Evolutionary conservation across 768 basidiomycete species (phyloP), one percentile per base, ranked within the genome.

Genomic region (Clathrus columnatus): DNA sequence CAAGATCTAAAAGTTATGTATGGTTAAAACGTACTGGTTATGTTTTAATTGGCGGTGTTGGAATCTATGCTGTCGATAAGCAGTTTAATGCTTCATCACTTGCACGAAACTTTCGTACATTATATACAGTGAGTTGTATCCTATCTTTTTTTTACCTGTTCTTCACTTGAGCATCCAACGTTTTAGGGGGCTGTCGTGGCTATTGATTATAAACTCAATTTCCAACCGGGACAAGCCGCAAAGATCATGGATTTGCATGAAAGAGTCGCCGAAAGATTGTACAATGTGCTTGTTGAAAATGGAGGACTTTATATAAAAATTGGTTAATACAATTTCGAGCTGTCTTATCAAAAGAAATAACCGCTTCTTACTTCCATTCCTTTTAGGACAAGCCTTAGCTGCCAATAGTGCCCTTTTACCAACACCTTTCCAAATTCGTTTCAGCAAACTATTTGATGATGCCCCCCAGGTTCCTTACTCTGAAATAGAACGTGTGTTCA

Each of bases 271-370:
- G 74, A 83, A 18, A 73, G 91, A 51, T 73, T 97, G 57, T 84
- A 81, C 59, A 71, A 84, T 64, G 75, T 96, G 46, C 80, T 92
- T 62, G 84, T 81, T 0, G 79, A 80, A 41, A 95, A 95, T 68
- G 87, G 89, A 7, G 88, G 89, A 5, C 71, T 92, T 2, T 92
- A 90, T 66, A 87, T 91, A 62, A 91, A 92, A 67, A 84, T 91
- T 45, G 88, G 86, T 30, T 54, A 28, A 10, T 49, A 14, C 24
- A 24, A n/a, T 21, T n/a, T 8, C 23, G 20, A 24, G 20, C 24
- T 26, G 1, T 21, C 29, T 28, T 42, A 6, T n/a, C n/a, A 6
- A 7, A 46, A 17, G 44, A 28, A 48, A n/a, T 8, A 20, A 48
- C 28, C 18, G 30, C 20, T 54, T 49, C 14, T 44, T 48, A 17